A percentile compares a stretch with the other conserved stretches of the same genome.
Conservation (phyloP, 495 filamentous ascomycete genomes). For the Entonaema liquescens region DNA sequence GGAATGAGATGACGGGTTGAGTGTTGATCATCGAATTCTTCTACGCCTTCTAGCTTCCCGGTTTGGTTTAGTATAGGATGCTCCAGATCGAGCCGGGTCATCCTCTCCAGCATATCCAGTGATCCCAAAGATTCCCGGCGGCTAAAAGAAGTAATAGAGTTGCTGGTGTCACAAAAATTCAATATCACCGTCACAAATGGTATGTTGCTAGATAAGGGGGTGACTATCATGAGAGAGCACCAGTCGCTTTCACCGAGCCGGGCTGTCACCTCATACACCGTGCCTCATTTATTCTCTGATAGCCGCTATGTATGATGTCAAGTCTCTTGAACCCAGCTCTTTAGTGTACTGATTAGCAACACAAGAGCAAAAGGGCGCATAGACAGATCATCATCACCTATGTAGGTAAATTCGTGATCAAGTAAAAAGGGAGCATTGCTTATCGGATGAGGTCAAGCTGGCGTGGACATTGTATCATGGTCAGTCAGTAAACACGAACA, state of each 20-base stretch:
- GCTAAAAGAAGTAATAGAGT: constrained; percentile 13
- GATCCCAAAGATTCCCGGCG: constrained; percentile 3
- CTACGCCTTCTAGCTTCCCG: constrained; percentile 24
- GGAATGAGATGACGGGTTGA: constrained; percentile 9
- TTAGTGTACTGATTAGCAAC: background rate
- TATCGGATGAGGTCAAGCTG: constrained; percentile 6
- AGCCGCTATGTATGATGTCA: constrained; percentile 3
- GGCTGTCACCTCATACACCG: constrained; percentile 1
- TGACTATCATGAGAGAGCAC: constrained; percentile 5
- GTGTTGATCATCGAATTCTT: constrained; percentile 38
- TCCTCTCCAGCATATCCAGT: constrained; percentile 5
- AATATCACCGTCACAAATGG: constrained; percentile 11
- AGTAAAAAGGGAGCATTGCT: background rate
- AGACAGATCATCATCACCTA: background rate
- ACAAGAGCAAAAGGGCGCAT: background rate
- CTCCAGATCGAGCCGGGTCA: constrained; percentile 23
- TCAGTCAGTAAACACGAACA: constrained; percentile 7
- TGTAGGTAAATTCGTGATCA: background rate
- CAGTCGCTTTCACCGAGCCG: constrained; percentile 21
- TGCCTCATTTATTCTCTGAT: background rate
- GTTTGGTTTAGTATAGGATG: constrained; percentile 23
- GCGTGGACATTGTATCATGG: constrained; percentile 12
- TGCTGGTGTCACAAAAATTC: constrained; percentile 13
- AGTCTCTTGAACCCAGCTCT: background rate
- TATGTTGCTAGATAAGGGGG: constrained; percentile 6